Conservation (phyloP, 345 rosid genomes). For the Leavenworthia alabamica region DNA sequence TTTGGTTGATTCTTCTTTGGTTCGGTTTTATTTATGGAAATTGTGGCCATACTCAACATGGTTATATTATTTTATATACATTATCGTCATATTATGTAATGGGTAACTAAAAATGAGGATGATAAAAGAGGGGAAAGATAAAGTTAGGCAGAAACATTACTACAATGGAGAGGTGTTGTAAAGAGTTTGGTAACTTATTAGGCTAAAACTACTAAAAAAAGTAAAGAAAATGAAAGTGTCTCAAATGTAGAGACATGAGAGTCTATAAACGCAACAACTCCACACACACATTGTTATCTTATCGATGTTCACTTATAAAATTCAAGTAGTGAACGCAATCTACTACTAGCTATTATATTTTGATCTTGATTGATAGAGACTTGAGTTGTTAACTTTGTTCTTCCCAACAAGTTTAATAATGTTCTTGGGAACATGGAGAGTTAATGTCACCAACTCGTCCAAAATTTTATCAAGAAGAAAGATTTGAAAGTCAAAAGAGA, state of each 20-base stretch:
- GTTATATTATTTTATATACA: not conserved
- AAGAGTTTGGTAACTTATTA: conserved; percentile 23
- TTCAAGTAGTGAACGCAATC: conserved; percentile 11
- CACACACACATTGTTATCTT: not conserved
- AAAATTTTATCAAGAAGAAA: not conserved
- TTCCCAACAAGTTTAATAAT: not conserved
- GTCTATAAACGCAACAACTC: conserved; percentile 28
- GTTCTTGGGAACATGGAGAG: not conserved
- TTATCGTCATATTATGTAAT: not conserved
- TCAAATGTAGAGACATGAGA: conserved; percentile 17
- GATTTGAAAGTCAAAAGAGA: not conserved
- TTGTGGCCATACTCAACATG: no score
- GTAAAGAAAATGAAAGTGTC: conserved; percentile 19
- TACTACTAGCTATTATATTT: not conserved
- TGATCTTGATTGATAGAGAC: conserved; percentile 3
- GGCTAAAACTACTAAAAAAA: conserved; percentile 12
- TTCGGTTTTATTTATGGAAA: no score
- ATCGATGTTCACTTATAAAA: not conserved
- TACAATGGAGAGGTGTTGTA: not conserved
- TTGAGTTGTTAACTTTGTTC: not conserved
- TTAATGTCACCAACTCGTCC: conserved; percentile 1
- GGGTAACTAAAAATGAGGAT: conserved; percentile 4
- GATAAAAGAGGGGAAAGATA: conserved; percentile 8
- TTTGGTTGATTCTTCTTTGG: no score
- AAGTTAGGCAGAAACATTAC: conserved; percentile 29